These are phyloP conservation scores for Populus pruinosa DNA, from an alignment of 345 rosid species.

Conservation along the genomic window DNA sequence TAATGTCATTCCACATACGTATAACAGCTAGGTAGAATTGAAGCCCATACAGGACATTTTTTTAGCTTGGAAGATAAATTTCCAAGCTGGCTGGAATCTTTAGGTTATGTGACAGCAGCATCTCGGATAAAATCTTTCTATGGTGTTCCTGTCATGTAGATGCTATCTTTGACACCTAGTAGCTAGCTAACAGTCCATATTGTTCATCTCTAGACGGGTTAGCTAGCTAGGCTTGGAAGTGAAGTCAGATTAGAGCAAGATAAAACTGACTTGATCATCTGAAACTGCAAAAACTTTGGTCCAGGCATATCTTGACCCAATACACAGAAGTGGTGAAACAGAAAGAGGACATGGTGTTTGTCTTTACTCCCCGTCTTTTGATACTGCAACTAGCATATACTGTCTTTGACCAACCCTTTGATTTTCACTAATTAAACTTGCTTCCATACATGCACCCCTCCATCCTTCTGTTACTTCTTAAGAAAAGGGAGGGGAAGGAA, in stretches of 20 bases:
- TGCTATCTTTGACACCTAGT: neutral
- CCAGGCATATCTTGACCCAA: neutral
- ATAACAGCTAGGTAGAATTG: neutral
- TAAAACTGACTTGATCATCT: neutral
- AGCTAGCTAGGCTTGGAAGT: neutral
- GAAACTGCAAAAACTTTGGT: neutral
- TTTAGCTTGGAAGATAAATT: neutral
- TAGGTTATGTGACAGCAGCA: neutral
- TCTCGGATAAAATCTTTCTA: neutral
- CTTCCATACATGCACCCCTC: neutral
- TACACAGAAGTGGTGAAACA: neutral
- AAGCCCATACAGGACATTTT: neutral
- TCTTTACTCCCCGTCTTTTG: slow-evolving; percentile 11
- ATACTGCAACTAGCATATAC: slow-evolving; percentile 6
- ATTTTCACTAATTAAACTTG: slow-evolving; percentile 8
- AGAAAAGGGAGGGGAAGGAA: neutral
- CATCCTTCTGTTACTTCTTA: neutral
- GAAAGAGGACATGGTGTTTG: slow-evolving; percentile 8
- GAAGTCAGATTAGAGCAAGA: neutral
- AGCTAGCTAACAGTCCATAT: neutral
- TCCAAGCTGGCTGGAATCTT: neutral
- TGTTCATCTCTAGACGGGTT: neutral
- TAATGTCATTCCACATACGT: neutral
- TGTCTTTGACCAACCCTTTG: slow-evolving; percentile 29
- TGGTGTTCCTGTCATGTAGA: neutral